phyloP scores from a whole-genome alignment of 1,139 yeast genomes.

The Zygosaccharomyces pseudobailii region DNA sequence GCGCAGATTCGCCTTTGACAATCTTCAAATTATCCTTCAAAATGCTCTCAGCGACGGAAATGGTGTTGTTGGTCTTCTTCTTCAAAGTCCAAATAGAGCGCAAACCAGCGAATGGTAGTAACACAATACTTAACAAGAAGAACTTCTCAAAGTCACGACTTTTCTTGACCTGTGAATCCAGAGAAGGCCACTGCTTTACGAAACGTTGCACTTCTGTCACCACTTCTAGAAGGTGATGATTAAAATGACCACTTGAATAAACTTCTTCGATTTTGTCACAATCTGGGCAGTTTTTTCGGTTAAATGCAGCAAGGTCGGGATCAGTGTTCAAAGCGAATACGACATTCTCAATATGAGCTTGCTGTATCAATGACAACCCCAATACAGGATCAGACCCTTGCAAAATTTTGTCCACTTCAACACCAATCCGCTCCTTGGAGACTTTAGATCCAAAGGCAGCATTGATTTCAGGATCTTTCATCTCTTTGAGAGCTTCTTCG shows the following conservation, averaged over 20 bases:
- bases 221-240: constrained; percentile 17
- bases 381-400: constrained; percentile 56
- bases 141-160: constrained; percentile 17
- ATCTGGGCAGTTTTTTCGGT: constrained; percentile 14
- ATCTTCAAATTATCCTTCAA: constrained; percentile 68
- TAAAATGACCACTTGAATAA: constrained; percentile 14
- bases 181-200: constrained; percentile 7
- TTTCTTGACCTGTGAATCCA: constrained; percentile 5
- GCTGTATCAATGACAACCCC: constrained; percentile 58
- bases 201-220: constrained; percentile 11
- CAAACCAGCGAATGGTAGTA: constrained; percentile 24
- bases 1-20: constrained; percentile 53
- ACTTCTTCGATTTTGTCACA: constrained; percentile 12
- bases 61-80: constrained; percentile 24
- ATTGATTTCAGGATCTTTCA: constrained; percentile 57
- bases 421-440: constrained; percentile 86
- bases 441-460: constrained; percentile 64
- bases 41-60: constrained; percentile 35
- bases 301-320: constrained; percentile 19
- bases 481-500: constrained; percentile 53
- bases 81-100: constrained; percentile 26
- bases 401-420: constrained; percentile 73
- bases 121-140: constrained; percentile 20
- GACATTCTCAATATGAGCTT: constrained; percentile 51
- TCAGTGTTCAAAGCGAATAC: constrained; percentile 44